Base-by-base conservation (phyloP, 1,139 yeast genomes). In the Magnusiomyces suaveolens region DNA sequence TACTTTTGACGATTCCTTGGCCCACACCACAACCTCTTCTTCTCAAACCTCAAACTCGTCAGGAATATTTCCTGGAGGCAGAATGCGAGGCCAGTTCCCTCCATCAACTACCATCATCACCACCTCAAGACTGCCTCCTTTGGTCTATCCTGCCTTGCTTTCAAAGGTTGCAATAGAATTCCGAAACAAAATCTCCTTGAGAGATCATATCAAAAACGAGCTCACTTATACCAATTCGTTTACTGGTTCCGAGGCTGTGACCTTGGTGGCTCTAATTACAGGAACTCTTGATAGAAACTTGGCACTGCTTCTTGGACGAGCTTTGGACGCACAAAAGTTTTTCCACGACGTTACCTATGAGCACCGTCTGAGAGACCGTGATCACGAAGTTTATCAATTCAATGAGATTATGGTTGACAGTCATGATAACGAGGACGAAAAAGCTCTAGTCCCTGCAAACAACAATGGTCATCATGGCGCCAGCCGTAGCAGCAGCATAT, bases 341-440 rank as follows among this genome's bases (percentile, higher is more conserved):
- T 89, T 92, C 70, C 96, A 89, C 66, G 98, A 92, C 70, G 97
- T 90, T 29, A 87, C 97, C 0, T 92, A 92, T 69, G 95, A 89
- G 63, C 97, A 90, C 68, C 75, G 97, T 53, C 75, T 92, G 54
- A 78, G 98, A 60, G 98, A 92, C 70, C 87, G 95, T 0, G 79
- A 78, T 20, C 81, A 79, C 65, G 99, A 92, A 69, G 87, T 92
- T 25, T 94, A 90, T 68, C 95, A 88, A 58, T 87, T 92, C 66
- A 83, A 81, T 61, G 94, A 84, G 66, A 74, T 67, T 53, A 66
- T 62, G 39, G 58, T 64, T 29, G 65, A 61, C n/a, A n/a, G n/a
- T n/a, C 59, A 56, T 26, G 60, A 54, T 43, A 46, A 50, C 2
- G 52, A 48, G 24, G 56, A 51, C 3, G 46, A 33, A 21, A 32